Conservation (phyloP, 495 filamentous ascomycete genomes). For the Neurospora tetraspora region DNA sequence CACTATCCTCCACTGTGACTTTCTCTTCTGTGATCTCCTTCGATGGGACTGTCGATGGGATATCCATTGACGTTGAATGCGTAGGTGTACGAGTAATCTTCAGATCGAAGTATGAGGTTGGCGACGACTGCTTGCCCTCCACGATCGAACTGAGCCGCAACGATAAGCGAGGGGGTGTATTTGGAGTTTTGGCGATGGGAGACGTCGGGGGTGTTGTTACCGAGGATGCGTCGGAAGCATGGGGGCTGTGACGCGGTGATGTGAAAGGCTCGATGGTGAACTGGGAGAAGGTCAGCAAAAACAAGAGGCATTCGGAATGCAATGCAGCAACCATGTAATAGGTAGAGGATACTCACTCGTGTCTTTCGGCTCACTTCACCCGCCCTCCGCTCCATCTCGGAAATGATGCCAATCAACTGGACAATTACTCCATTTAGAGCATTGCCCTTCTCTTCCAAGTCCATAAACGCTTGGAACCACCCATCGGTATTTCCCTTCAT, state of each 20-base stretch:
- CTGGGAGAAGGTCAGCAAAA: slow-evolving; percentile 6
- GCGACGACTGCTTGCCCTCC: slow-evolving; percentile 2
- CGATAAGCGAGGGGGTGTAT: slow-evolving; percentile 22
- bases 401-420: slow-evolving; percentile 56
- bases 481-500: slow-evolving; percentile 82
- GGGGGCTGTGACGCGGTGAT: slow-evolving; percentile 19
- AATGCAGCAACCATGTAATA: neutral
- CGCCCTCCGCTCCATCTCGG: slow-evolving; percentile 69
- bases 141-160: slow-evolving; percentile 21
- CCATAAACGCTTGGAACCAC: slow-evolving; percentile 68
- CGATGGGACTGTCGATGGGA: neutral
- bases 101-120: slow-evolving; percentile 12
- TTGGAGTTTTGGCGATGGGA: slow-evolving; percentile 14
- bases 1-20: neutral
- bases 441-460: slow-evolving; percentile 55
- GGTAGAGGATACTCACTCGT: slow-evolving; percentile 28
- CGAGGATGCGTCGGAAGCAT: slow-evolving; percentile 17
- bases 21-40: neutral
- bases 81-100: neutral
- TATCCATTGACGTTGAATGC: neutral
- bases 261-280: slow-evolving; percentile 13
- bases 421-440: slow-evolving; percentile 49
- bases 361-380: slow-evolving; percentile 61
- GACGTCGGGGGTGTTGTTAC: slow-evolving; percentile 15
- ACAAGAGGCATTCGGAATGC: neutral